Evolutionary conservation across 306 rosid genomes (phyloP).

Genomic region (Rubus idaeus): DNA sequence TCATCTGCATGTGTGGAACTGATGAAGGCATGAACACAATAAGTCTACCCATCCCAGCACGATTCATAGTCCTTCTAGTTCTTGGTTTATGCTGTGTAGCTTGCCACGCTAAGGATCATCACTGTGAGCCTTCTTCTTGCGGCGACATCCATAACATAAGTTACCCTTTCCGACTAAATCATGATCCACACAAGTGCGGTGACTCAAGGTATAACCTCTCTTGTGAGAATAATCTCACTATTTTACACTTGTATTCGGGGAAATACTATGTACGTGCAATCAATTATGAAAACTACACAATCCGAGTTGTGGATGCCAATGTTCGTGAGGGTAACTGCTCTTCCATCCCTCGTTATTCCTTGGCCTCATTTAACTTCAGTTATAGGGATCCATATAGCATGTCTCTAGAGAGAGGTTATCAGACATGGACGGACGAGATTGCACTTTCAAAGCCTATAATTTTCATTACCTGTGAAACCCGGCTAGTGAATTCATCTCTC

Average conservation of each 20-base stretch:
- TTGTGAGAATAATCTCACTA: background rate
- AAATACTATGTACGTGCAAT: background rate
- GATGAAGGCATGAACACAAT: no score
- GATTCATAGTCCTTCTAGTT: background rate
- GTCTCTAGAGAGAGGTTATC: no score
- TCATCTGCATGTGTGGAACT: no score
- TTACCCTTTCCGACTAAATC: background rate
- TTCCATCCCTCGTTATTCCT: conserved; percentile 6
- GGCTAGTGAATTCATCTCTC: background rate
- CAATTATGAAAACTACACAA: conserved; percentile 21
- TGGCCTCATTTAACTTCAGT: background rate
- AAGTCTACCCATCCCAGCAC: no score
- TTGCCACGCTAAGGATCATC: background rate
- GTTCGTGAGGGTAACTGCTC: background rate
- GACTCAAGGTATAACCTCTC: background rate
- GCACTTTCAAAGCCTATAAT: background rate
- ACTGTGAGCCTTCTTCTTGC: background rate
- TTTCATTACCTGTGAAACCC: background rate
- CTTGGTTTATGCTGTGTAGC: background rate
- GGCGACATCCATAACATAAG: background rate
- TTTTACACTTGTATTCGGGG: background rate
- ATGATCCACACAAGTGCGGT: background rate
- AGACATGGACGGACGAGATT: no score
- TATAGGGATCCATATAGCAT: background rate
- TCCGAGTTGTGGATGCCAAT: conserved; percentile 26